Base-by-base conservation (phyloP, 257 asterid species). In the Mitragyna speciosa region DNA sequence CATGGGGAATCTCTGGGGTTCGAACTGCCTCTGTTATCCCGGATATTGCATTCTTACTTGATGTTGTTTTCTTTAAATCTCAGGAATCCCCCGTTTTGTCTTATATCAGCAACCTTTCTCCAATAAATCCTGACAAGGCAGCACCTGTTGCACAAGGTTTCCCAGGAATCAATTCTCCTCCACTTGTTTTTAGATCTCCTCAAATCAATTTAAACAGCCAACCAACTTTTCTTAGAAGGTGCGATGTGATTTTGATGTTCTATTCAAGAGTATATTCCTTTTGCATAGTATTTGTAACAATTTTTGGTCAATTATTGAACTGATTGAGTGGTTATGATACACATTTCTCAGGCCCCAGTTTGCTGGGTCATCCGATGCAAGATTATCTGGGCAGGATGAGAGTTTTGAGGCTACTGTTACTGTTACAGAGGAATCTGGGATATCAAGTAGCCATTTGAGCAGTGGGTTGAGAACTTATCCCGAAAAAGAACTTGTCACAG, bases 41-140 rank as follows among this genome's bases (percentile, higher is more conserved):
- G 73, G 45, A 71, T 75, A 49, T 79, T 65, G 43, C 26, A n/a
- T 68, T 56, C 81, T 75, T 59, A 75, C 80, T 69, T 56, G 36
- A 70, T 68, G 81, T 41, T 78, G 47, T 72, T 56, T 78, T 78
- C 59, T 79, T 83, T 82, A 82, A 65, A 59, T 86, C 65, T 61
- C 89, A 89, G 96, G 93, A 82, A 6, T 91, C 89, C 16, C 88
- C 91, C 17, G 70, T 91, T 81, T 91, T 82, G 78, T 83, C 87
- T 81, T 88, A 82, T 82, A 81, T 86, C 47, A 82, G 89, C 87
- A 84, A 83, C 70, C 89, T 87, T 76, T 91, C 96, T 82, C 91
- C 92, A 20, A 84, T 87, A 79, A 85, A 81, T 76, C 82, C 87
- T 11, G 84, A 84, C 77, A 86, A 85, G 56, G 73, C 82, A 26